A percentile compares a stretch with the other conserved stretches of the same genome.
phyloP scores from a whole-genome alignment of 176 grass and related monocot species.

The Alopecurus myosuroides region DNA sequence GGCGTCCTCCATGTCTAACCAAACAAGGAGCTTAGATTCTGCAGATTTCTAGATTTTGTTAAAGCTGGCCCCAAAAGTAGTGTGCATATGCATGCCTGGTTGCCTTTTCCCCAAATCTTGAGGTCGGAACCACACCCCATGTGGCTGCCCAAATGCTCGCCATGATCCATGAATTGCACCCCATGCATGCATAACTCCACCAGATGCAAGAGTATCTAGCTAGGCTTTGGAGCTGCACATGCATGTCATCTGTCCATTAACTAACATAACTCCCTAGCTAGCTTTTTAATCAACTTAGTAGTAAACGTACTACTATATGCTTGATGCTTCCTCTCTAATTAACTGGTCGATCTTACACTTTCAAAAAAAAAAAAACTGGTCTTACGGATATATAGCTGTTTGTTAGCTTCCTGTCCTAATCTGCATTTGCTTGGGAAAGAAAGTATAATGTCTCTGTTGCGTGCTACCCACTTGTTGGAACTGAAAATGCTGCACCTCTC shows the following conservation, averaged over 20 bases:
- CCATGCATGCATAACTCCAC: neutral
- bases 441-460: too few relatives aligned
- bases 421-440: too few relatives aligned
- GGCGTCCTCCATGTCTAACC: slow-evolving; percentile 15
- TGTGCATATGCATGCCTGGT: neutral
- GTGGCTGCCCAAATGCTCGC: slow-evolving; percentile 6
- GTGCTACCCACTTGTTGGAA: slow-evolving; percentile 19
- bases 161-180: slow-evolving; percentile 10
- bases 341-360: too few relatives aligned
- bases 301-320: neutral
- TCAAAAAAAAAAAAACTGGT: too few relatives aligned
- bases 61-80: neutral
- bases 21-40: neutral
- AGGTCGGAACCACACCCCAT: slow-evolving; percentile 35
- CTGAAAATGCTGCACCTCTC: neutral
- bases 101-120: neutral
- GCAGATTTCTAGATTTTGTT: neutral
- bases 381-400: too few relatives aligned
- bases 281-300: neutral
- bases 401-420: too few relatives aligned
- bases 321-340: neutral
- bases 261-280: slow-evolving; percentile 18
- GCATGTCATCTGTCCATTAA: slow-evolving; percentile 39
- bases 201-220: neutral
- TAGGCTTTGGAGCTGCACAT: slow-evolving; percentile 24